A percentile compares a stretch with the other conserved stretches of the same genome.
Conservation (phyloP, 2,329 filamentous ascomycete genomes). For the Zymoseptoria crescenta region DNA sequence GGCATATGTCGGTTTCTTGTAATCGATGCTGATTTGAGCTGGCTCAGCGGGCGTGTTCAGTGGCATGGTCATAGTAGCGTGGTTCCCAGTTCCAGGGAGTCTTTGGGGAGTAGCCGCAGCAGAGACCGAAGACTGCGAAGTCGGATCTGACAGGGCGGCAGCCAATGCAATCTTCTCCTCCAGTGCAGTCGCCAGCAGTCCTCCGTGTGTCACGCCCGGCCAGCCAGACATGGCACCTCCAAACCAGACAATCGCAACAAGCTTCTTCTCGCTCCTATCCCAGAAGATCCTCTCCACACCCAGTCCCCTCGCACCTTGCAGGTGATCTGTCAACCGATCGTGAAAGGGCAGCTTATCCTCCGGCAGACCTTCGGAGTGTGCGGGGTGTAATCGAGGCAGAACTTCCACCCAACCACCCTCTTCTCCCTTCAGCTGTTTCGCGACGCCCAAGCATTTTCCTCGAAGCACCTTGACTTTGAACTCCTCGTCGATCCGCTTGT, state of each 20-base stretch:
- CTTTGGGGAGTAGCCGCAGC: slow-evolving; percentile 25
- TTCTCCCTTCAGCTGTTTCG: slow-evolving; percentile 25
- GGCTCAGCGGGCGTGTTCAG: slow-evolving; percentile 23
- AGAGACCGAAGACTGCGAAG: slow-evolving; percentile 6
- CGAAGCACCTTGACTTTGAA: slow-evolving; percentile 43
- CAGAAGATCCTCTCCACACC: slow-evolving; percentile 56
- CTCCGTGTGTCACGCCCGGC: slow-evolving; percentile 66
- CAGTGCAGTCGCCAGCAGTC: slow-evolving; percentile 58
- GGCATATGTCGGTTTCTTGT: slow-evolving; percentile 52
- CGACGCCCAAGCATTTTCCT: slow-evolving; percentile 34
- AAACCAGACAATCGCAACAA: slow-evolving; percentile 59
- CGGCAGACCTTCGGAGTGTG: slow-evolving; percentile 6
- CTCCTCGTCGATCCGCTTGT: slow-evolving; percentile 37
- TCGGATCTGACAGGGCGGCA: slow-evolving; percentile 44
- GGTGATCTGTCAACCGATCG: slow-evolving; percentile 21
- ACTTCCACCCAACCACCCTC: slow-evolving; percentile 29
- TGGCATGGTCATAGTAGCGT: slow-evolving; percentile 23
- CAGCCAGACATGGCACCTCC: slow-evolving; percentile 60
- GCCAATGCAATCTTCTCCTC: slow-evolving; percentile 63
- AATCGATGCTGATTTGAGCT: slow-evolving; percentile 45
- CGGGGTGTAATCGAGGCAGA: slow-evolving; percentile 7
- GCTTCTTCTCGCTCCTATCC: slow-evolving; percentile 50
- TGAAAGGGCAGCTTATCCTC: slow-evolving; percentile 7
- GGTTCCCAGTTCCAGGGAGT: slow-evolving; percentile 25
- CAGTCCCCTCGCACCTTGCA: slow-evolving; percentile 35